phyloP scores from a whole-genome alignment of 352 stramenopile species.

The Phytopythium aichiense region DNA sequence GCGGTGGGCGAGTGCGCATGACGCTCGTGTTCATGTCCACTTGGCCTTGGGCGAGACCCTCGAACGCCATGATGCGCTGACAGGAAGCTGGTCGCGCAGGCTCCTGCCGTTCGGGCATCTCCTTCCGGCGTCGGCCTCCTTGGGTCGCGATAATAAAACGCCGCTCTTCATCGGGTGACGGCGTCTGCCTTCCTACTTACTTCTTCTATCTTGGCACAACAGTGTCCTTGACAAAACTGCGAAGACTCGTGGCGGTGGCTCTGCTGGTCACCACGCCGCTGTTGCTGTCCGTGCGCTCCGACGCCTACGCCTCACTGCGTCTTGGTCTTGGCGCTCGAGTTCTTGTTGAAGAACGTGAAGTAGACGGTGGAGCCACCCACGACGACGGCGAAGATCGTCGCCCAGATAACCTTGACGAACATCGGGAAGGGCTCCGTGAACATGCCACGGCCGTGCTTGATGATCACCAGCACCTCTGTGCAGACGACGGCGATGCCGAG shows the following conservation, averaged over 20 bases:
- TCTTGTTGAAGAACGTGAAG: conserved; percentile 74
- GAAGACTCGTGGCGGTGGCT: background rate
- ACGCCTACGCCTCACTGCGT: conserved; percentile 12
- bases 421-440: conserved; percentile 85
- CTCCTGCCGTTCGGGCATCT: background rate
- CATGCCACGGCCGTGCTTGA: conserved; percentile 84
- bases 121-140: background rate
- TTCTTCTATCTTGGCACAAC: background rate
- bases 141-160: background rate
- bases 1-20: background rate
- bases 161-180: background rate
- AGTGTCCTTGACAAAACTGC: background rate
- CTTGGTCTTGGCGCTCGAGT: conserved; percentile 12
- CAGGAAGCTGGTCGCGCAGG: too few species aligned
- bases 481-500: conserved; percentile 75
- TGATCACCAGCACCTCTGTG: conserved; percentile 73
- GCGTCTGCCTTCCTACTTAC: background rate
- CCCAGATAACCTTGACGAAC: conserved; percentile 79
- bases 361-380: conserved; percentile 81
- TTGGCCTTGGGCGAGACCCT: background rate
- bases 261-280: background rate
- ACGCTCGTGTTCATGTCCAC: background rate
- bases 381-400: conserved; percentile 65
- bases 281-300: background rate
- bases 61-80: background rate